These are phyloP conservation scores for Moesziomyces sp. DNA, from an alignment of 1,284 basidiomycete genomes.

Conservation along the genomic window DNA sequence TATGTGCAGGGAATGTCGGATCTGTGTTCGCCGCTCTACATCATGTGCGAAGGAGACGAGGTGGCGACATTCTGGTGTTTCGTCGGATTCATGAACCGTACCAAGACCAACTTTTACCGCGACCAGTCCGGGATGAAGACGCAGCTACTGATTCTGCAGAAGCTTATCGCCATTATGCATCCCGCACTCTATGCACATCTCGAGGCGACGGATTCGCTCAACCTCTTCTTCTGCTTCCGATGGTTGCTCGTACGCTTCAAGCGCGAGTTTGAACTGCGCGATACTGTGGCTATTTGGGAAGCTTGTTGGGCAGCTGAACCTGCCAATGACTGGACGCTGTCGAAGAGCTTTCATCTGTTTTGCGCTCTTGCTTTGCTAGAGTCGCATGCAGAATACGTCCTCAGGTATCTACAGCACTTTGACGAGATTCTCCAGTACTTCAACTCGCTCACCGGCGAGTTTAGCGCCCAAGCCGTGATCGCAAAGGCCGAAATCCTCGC, in stretches of 20 bases:
- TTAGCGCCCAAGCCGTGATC: constrained; percentile 35
- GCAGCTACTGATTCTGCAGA: constrained; percentile 87
- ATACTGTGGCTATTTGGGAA: constrained; percentile 92
- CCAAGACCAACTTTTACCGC: constrained; percentile 94
- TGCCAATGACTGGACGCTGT: constrained; percentile 5
- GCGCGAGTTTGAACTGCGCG: constrained; percentile 90
- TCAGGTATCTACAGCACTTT: constrained; percentile 88
- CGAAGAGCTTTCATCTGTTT: constrained; percentile 84
- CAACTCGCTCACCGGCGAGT: constrained; percentile 46
- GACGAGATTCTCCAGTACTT: constrained; percentile 67
- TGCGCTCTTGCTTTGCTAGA: constrained; percentile 92
- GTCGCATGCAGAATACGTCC: constrained; percentile 89
- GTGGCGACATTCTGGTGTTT: constrained; percentile 95
- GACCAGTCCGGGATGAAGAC: constrained; percentile 98
- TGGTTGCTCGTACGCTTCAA: constrained; percentile 70
- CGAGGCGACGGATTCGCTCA: constrained; percentile 90
- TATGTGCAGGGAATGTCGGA: constrained; percentile 99
- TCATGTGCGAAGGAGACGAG: constrained; percentile 88
- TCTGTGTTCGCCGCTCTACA: constrained; percentile 90
- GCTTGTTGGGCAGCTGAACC: constrained; percentile 50
- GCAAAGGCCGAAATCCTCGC: constrained; percentile 47
- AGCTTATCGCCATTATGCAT: constrained; percentile 91
- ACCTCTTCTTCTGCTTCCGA: constrained; percentile 98
- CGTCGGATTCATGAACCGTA: constrained; percentile 90
- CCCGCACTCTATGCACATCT: constrained; percentile 73